Conservation (phyloP, 768 basidiomycete genomes). For the Hygrophoropsis aurantiaca region DNA sequence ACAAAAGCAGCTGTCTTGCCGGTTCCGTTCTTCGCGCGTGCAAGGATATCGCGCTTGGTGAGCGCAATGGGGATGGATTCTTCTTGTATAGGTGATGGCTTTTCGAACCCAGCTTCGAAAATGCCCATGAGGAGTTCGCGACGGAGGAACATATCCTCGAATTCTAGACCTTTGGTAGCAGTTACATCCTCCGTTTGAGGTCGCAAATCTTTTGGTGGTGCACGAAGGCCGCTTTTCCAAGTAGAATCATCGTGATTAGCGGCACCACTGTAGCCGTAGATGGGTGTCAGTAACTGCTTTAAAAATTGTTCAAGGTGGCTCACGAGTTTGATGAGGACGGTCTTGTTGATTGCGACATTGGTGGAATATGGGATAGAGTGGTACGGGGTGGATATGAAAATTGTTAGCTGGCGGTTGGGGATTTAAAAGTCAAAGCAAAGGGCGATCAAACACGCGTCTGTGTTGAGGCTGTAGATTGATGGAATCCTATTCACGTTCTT, state of each 20-base stretch:
- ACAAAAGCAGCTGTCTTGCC: slow-evolving; percentile 99
- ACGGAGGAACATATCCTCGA: slow-evolving; percentile 90
- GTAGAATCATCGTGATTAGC: slow-evolving; percentile 29
- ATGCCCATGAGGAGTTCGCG: slow-evolving; percentile 99
- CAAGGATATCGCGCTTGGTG: slow-evolving; percentile 89
- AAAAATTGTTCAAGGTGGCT: slow-evolving; percentile 1
- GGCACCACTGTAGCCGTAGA: slow-evolving; percentile 15
- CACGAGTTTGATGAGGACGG: slow-evolving; percentile 33
- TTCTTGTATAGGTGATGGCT: slow-evolving; percentile 97
- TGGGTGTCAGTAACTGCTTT: slow-evolving; percentile 1
- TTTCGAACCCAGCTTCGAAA: slow-evolving; percentile 97
- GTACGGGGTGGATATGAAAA: slow-evolving; percentile 9
- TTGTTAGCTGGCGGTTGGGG: slow-evolving; percentile 12
- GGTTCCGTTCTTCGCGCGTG: slow-evolving; percentile 95
- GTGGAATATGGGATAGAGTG: slow-evolving; percentile 9
- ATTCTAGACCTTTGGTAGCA: slow-evolving; percentile 90
- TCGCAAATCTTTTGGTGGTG: slow-evolving; percentile 87
- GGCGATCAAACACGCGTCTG: slow-evolving; percentile 22
- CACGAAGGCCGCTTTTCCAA: slow-evolving; percentile 80
- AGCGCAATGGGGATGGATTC: slow-evolving; percentile 96
- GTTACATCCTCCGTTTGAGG: slow-evolving; percentile 98
- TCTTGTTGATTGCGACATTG: slow-evolving; percentile 31
- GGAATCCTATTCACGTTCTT: slow-evolving; percentile 9
- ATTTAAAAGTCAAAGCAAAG: slow-evolving; percentile 8
- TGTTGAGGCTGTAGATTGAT: slow-evolving; percentile 12